Evolutionary conservation across 169 alveolate genomes (phyloP).

Genomic region (Cyclospora cayetanensis): DNA sequence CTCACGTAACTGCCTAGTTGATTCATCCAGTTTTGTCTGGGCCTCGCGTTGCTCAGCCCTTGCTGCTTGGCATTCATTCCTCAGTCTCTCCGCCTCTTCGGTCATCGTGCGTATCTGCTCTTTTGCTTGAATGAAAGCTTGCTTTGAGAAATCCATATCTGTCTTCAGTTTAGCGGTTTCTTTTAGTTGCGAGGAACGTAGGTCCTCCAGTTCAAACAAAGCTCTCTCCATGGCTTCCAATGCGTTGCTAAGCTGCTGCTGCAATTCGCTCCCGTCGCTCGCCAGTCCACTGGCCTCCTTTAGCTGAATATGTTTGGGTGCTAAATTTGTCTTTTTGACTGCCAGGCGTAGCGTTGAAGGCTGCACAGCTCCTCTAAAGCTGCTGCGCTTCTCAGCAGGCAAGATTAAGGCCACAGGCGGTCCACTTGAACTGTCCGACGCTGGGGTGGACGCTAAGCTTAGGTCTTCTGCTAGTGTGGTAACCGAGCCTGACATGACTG

Average conservation of each 20-base stretch:
- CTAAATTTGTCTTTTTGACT: too few species aligned
- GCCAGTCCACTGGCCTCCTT: too few species aligned
- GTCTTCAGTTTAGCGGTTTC: background rate
- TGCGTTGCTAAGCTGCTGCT: background rate
- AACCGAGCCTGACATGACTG: background rate
- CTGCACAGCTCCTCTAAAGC: background rate
- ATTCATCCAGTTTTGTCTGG: background rate
- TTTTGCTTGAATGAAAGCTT: conserved; percentile 16
- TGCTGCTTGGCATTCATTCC: background rate
- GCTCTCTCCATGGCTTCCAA: conserved; percentile 63
- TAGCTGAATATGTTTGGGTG: too few species aligned
- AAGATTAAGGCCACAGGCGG: background rate
- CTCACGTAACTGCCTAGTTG: background rate
- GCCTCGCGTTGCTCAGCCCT: background rate
- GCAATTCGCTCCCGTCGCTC: too few species aligned
- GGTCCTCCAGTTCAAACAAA: conserved; percentile 26
- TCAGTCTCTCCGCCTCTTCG: background rate
- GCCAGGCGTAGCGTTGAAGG: background rate
- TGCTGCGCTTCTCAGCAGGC: background rate
- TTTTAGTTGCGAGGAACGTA: background rate
- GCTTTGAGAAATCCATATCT: background rate
- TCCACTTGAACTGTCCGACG: background rate
- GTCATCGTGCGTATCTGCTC: background rate
- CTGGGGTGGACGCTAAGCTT: background rate
- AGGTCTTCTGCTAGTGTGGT: conserved; percentile 56